These are phyloP conservation scores for Claviceps sorghi DNA, from an alignment of 2,329 filamentous ascomycete species.

Conservation along the genomic window DNA sequence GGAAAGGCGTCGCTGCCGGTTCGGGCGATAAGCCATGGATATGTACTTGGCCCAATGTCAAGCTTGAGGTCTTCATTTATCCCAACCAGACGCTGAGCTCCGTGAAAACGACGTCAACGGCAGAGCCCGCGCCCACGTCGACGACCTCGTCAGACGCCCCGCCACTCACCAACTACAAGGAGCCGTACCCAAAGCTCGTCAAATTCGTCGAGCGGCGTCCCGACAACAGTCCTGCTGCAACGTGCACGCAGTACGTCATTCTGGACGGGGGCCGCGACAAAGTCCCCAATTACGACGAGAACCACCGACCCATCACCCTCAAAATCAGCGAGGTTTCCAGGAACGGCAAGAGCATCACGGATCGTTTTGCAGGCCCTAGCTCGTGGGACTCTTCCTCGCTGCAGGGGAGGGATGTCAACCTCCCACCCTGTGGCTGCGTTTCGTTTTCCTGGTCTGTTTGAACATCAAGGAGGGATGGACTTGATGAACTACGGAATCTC, in stretches of 20 bases:
- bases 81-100: conserved; percentile 34
- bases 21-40: conserved; percentile 42
- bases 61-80: conserved; percentile 43
- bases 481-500: background rate
- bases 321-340: conserved; percentile 25
- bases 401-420: conserved; percentile 2
- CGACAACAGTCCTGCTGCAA: conserved; percentile 17
- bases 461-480: background rate
- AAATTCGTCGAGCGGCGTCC: conserved; percentile 41
- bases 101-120: conserved; percentile 4
- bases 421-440: conserved; percentile 4
- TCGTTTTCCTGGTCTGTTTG: conserved; percentile 5
- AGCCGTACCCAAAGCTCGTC: conserved; percentile 35
- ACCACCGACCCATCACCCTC: conserved; percentile 28
- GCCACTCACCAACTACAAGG: conserved; percentile 9
- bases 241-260: conserved; percentile 36
- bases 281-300: conserved; percentile 15
- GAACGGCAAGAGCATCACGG: background rate
- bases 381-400: conserved; percentile 1
- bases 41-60: conserved; percentile 42
- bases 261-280: conserved; percentile 22
- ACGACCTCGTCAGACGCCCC: background rate
- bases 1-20: conserved; percentile 16
- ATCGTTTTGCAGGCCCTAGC: conserved; percentile 3
- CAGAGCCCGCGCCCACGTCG: background rate